phyloP scores from a whole-genome alignment of 768 basidiomycete genomes.

The Lentinula sp. region DNA sequence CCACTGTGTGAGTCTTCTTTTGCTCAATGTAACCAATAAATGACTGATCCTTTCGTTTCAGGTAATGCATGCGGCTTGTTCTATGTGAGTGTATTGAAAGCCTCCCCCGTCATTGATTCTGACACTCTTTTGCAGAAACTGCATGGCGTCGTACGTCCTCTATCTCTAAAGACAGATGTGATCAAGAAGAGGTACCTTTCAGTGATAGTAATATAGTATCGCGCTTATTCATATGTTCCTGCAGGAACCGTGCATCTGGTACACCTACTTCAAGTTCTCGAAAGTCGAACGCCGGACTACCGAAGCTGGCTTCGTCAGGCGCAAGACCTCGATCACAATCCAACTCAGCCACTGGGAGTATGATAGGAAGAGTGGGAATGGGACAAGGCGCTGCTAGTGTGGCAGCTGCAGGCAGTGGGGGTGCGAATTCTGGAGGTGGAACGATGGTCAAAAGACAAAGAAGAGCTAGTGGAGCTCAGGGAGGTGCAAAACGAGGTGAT shows the following conservation, averaged over 20 bases:
- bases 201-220: background rate
- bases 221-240: background rate
- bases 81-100: slow-evolving; percentile 53
- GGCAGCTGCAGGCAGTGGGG: slow-evolving; percentile 21
- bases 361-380: slow-evolving; percentile 12
- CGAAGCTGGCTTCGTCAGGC: slow-evolving; percentile 72
- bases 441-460: slow-evolving; percentile 73
- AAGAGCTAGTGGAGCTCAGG: slow-evolving; percentile 52
- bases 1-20: slow-evolving; percentile 64
- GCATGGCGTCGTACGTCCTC: slow-evolving; percentile 89
- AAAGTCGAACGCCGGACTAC: slow-evolving; percentile 51
- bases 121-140: slow-evolving; percentile 66
- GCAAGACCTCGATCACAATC: slow-evolving; percentile 72
- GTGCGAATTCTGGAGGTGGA: slow-evolving; percentile 23
- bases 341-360: slow-evolving; percentile 37
- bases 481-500: slow-evolving; percentile 21
- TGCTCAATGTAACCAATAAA: slow-evolving; percentile 10
- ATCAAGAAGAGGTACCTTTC: slow-evolving; percentile 84
- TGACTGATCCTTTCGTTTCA: slow-evolving; percentile 20
- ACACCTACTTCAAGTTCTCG: slow-evolving; percentile 59
- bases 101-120: slow-evolving; percentile 2
- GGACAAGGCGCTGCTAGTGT: slow-evolving; percentile 17
- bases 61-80: slow-evolving; percentile 92
- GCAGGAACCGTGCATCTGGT: slow-evolving; percentile 78
- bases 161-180: slow-evolving; percentile 94